Conservation (phyloP, 768 basidiomycete genomes). For the Lactarius trivialis region DNA sequence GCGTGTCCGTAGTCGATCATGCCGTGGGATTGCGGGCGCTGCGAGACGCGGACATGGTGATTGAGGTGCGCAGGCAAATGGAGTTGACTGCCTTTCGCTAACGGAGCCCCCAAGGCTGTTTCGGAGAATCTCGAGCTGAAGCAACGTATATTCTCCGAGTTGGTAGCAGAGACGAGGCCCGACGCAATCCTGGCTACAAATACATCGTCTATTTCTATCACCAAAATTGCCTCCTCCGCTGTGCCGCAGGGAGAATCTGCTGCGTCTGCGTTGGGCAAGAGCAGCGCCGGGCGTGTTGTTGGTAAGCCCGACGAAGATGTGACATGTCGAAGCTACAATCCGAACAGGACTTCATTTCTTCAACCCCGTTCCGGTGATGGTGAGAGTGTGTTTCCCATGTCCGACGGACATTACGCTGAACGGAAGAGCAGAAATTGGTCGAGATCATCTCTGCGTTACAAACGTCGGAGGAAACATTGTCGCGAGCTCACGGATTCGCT, state of each 20-base stretch:
- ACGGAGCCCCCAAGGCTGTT: slow-evolving; percentile 55
- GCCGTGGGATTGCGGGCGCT: slow-evolving; percentile 47
- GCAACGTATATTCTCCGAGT: slow-evolving; percentile 61
- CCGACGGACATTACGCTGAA: not conserved
- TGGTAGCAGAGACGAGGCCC: slow-evolving; percentile 62
- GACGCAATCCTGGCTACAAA: slow-evolving; percentile 84
- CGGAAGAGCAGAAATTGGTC: slow-evolving; percentile 62
- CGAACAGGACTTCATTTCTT: slow-evolving; percentile 81
- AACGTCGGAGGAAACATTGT: slow-evolving; percentile 71
- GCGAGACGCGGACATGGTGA: slow-evolving; percentile 82
- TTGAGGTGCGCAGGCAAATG: slow-evolving; percentile 54
- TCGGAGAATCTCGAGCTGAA: slow-evolving; percentile 81
- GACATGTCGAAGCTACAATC: not conserved
- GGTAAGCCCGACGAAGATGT: slow-evolving; percentile 41
- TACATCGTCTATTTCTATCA: slow-evolving; percentile 91
- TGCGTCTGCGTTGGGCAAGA: slow-evolving; percentile 56
- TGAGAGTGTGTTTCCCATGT: slow-evolving; percentile 30
- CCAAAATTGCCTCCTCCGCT: slow-evolving; percentile 83
- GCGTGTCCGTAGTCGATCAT: slow-evolving; percentile 53
- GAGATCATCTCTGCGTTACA: slow-evolving; percentile 92
- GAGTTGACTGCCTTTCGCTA: not conserved
- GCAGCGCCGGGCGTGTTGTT: slow-evolving; percentile 68
- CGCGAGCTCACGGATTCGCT: slow-evolving; percentile 75
- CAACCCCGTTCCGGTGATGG: slow-evolving; percentile 97
- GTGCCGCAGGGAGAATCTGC: slow-evolving; percentile 51